A percentile compares a stretch with the other conserved stretches of the same genome.
Evolutionary conservation across 2,329 filamentous ascomycete genomes (phyloP).

Genomic region (Hansfordia pulvinata): DNA sequence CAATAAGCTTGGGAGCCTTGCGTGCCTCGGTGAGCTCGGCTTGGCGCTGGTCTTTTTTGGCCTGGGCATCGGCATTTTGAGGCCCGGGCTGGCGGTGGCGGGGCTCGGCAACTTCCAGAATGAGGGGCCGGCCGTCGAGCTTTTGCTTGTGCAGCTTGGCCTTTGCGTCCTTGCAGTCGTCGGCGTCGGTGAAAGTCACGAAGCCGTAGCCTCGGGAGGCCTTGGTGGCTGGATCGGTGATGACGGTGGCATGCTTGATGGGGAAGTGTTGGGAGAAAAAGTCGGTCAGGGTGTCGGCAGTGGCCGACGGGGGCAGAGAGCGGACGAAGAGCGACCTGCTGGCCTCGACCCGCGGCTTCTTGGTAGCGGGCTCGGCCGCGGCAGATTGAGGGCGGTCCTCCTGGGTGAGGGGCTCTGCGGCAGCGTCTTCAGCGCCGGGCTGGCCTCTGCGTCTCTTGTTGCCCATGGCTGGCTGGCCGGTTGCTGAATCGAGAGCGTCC

Average conservation of each 20-base stretch:
- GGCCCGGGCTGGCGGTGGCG: conserved; percentile 45
- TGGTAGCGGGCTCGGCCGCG: conserved; percentile 23
- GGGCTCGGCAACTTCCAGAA: conserved; percentile 77
- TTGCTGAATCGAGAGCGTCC: no score
- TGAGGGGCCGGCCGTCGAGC: conserved; percentile 69
- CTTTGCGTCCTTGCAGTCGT: conserved; percentile 74
- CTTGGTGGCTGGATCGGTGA: conserved; percentile 75
- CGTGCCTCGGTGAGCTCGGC: conserved; percentile 46
- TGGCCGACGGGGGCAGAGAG: conserved; percentile 65
- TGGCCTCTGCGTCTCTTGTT: conserved; percentile 9
- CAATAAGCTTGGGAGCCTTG: conserved; percentile 64
- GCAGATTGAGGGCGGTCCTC: conserved; percentile 11
- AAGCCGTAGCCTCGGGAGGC: conserved; percentile 88
- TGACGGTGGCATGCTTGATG: conserved; percentile 90
- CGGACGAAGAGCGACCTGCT: conserved; percentile 78
- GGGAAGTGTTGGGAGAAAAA: conserved; percentile 92
- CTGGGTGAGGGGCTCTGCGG: conserved; percentile 5
- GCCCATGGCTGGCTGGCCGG: conserved; percentile 1
- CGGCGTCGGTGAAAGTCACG: conserved; percentile 87
- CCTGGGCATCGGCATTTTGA: conserved; percentile 28
- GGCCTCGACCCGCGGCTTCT: conserved; percentile 45
- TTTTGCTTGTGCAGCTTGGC: conserved; percentile 67
- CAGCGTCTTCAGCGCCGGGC: conserved; percentile 5
- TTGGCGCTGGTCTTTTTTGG: conserved; percentile 40
- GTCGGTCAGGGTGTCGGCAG: conserved; percentile 69